phyloP scores from a whole-genome alignment of 2,329 filamentous ascomycete genomes.

The Stenocarpella maydis region DNA sequence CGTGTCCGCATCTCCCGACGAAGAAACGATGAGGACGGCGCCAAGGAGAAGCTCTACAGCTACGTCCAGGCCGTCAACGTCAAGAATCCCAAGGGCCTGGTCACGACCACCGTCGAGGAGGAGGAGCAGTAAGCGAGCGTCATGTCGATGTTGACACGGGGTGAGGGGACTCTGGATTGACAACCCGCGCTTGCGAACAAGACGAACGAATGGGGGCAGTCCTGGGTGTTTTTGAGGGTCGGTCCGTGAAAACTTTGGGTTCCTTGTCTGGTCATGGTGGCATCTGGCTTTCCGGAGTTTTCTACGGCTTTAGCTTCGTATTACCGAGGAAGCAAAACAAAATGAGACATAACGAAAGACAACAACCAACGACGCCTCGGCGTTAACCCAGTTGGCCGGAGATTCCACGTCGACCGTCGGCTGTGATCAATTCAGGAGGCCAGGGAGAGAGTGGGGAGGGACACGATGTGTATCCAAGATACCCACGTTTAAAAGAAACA shows the following conservation, averaged over 20 bases:
- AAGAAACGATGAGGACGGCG: constrained; percentile 99
- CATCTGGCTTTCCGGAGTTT: constrained; percentile 55
- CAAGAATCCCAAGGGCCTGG: constrained; percentile 98
- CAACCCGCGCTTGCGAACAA: constrained; percentile 30
- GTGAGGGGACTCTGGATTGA: constrained; percentile 18
- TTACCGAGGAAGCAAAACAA: constrained; percentile 43
- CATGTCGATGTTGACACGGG: constrained; percentile 1
- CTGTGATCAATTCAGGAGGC: constrained; percentile 2
- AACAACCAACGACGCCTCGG: constrained; percentile 15
- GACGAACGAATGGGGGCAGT: constrained; percentile 40
- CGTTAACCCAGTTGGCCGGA: constrained; percentile 5
- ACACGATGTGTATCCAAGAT: constrained; percentile 26
- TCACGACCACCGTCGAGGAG: constrained; percentile 86
- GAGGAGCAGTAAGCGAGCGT: constrained; percentile 52
- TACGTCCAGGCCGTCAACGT: constrained; percentile 99
- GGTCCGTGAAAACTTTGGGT: constrained; percentile 38
- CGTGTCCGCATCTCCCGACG: constrained; percentile 98
- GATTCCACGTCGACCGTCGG: background rate
- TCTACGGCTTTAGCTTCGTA: constrained; percentile 54
- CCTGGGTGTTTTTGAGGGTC: constrained; percentile 36
- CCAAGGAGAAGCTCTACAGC: constrained; percentile 99
- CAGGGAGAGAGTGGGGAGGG: constrained; percentile 9
- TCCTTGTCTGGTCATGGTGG: constrained; percentile 49
- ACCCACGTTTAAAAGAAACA: constrained; percentile 3
- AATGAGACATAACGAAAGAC: constrained; percentile 35